phyloP scores from a whole-genome alignment of 495 filamentous ascomycete genomes.

The Neurospora sp. region DNA sequence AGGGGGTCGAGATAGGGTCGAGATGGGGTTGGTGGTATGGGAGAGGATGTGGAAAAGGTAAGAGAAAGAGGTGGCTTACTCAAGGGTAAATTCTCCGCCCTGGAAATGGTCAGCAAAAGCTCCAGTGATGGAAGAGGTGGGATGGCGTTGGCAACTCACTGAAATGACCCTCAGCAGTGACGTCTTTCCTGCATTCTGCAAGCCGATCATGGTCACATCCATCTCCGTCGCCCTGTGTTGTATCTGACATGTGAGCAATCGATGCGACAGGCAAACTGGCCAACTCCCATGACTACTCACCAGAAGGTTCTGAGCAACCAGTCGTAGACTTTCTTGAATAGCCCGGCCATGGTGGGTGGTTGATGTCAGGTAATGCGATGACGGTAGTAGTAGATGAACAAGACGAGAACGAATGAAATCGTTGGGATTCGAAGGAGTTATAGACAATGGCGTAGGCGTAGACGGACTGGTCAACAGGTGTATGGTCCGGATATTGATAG shows the following conservation, averaged over 20 bases:
- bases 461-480: neutral
- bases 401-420: constrained; percentile 12
- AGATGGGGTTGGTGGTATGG: neutral
- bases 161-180: constrained; percentile 87
- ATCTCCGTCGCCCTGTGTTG: constrained; percentile 84
- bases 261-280: constrained; percentile 5
- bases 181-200: constrained; percentile 98
- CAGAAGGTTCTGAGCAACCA: constrained; percentile 97
- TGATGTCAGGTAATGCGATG: neutral
- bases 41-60: constrained; percentile 2
- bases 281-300: constrained; percentile 46
- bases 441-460: neutral
- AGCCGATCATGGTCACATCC: constrained; percentile 98
- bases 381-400: constrained; percentile 4
- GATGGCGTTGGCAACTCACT: constrained; percentile 36
- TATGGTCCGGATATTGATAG: neutral
- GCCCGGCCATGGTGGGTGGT: constrained; percentile 21
- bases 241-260: neutral
- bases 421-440: constrained; percentile 1
- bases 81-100: constrained; percentile 97
- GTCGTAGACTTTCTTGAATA: constrained; percentile 91
- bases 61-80: constrained; percentile 55
- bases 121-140: neutral
- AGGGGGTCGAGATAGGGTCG: neutral
- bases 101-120: constrained; percentile 26